phyloP scores from a whole-genome alignment of 108 stramenopile genomes.

The Hondaea fermentalgiana region DNA sequence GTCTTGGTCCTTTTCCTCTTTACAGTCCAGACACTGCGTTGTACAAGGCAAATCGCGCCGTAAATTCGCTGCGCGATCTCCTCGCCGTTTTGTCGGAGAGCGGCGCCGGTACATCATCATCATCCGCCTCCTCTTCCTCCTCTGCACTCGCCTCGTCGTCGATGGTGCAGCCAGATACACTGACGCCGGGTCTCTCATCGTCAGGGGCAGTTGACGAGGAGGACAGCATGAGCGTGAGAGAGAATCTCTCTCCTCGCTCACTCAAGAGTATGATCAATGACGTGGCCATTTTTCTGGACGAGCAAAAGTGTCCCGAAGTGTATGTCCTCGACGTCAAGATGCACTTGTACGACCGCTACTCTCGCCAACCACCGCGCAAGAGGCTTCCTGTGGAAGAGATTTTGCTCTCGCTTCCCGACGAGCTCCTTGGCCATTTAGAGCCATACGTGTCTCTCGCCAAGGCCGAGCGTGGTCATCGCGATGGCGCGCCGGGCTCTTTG shows the following conservation, averaged over 20 bases:
- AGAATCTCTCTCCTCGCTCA: not conserved
- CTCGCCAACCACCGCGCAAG: not conserved
- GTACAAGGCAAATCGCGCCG: not conserved
- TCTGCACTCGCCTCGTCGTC: not conserved
- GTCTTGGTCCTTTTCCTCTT: not conserved
- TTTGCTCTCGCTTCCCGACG: not conserved
- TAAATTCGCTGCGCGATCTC: not conserved
- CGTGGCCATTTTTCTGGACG: not conserved
- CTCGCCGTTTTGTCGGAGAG: not conserved
- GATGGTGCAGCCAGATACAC: no score
- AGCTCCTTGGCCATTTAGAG: not conserved
- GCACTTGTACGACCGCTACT: not conserved
- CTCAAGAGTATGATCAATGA: not conserved
- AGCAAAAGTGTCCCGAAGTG: not conserved
- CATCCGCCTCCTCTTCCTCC: not conserved
- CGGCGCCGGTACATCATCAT: not conserved
- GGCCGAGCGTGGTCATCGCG: no score
- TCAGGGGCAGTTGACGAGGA: no score
- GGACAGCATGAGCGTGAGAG: not conserved
- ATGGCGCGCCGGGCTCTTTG: no score
- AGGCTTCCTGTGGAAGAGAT: not conserved
- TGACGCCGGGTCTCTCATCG: no score
- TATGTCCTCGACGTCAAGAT: not conserved
- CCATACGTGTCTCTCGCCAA: not conserved
- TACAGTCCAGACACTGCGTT: not conserved